phyloP scores from a whole-genome alignment of 1,284 basidiomycete species.

The Anthracocystis walkeri region DNA sequence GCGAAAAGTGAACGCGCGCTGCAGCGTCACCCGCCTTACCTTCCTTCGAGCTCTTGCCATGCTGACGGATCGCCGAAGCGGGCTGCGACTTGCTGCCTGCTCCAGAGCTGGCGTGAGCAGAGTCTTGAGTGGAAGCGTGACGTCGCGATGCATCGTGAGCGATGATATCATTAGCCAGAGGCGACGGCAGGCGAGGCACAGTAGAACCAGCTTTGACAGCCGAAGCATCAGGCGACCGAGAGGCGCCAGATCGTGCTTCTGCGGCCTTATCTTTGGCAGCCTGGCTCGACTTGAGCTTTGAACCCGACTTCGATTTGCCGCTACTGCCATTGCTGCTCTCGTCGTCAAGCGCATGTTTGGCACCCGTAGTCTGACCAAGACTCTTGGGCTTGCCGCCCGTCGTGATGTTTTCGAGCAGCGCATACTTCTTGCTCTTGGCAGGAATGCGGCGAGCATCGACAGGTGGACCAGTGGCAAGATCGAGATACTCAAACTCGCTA shows the following conservation, averaged over 20 bases:
- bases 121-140: background rate
- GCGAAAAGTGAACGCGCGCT: slow-evolving; percentile 57
- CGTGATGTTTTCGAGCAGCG: slow-evolving; percentile 70
- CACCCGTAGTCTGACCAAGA: slow-evolving; percentile 61
- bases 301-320: slow-evolving; percentile 23
- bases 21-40: slow-evolving; percentile 29
- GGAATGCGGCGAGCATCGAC: slow-evolving; percentile 69
- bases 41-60: slow-evolving; percentile 46
- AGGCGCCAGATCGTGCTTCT: slow-evolving; percentile 23
- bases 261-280: slow-evolving; percentile 20
- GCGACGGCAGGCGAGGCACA: slow-evolving; percentile 37
- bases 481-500: slow-evolving; percentile 71
- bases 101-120: background rate
- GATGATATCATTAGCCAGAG: slow-evolving; percentile 47
- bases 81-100: slow-evolving; percentile 42
- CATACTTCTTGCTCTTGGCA: slow-evolving; percentile 69
- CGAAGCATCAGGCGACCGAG: slow-evolving; percentile 17
- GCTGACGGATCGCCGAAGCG: slow-evolving; percentile 41
- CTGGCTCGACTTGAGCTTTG: slow-evolving; percentile 26
- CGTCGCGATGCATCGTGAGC: slow-evolving; percentile 19
- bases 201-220: slow-evolving; percentile 17
- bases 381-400: slow-evolving; percentile 70
- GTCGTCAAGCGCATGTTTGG: slow-evolving; percentile 25
- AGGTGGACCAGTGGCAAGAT: slow-evolving; percentile 72
- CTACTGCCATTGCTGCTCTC: slow-evolving; percentile 15